Conservation (phyloP, 225 moss, liverwort and hornwort genomes). For the Pseudisothecium myosuroides region DNA sequence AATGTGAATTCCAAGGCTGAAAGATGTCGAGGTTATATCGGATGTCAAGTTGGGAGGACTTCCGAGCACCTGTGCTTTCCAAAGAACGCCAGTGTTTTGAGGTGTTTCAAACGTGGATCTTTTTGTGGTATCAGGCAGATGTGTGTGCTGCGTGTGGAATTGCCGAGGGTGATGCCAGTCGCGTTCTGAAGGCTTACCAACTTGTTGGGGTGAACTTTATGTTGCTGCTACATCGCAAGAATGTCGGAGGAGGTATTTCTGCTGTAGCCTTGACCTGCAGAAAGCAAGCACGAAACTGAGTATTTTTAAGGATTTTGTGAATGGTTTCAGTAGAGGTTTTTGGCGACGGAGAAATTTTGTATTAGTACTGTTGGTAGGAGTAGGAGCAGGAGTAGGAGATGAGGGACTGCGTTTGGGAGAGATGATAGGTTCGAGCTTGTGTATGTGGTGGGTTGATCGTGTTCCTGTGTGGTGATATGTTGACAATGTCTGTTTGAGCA, state of each 20-base stretch:
- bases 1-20: not conserved
- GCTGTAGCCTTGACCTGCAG: not conserved
- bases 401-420: not conserved
- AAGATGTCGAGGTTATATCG: not conserved
- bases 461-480: not conserved
- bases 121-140: conserved; percentile 45
- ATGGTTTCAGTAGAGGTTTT: not conserved
- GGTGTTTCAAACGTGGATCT: not conserved
- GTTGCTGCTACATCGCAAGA: conserved; percentile 76
- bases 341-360: not conserved
- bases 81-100: not conserved
- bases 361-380: not conserved
- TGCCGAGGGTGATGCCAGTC: conserved; percentile 32
- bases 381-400: not conserved
- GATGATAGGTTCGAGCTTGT: not conserved
- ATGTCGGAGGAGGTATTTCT: conserved; percentile 67
- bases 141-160: conserved; percentile 94
- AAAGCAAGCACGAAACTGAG: not conserved
- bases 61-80: not conserved
- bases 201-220: conserved; percentile 96
- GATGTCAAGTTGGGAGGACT: not conserved
- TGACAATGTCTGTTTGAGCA: conserved; percentile 1
- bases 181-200: conserved; percentile 82
- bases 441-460: not conserved
- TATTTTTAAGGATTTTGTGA: not conserved